Percentiles rank a stretch among this genome's conserved stretches.
Evolutionary conservation across 352 stramenopile genomes (phyloP).

Genomic region (Globisporangium megalacanthum): DNA sequence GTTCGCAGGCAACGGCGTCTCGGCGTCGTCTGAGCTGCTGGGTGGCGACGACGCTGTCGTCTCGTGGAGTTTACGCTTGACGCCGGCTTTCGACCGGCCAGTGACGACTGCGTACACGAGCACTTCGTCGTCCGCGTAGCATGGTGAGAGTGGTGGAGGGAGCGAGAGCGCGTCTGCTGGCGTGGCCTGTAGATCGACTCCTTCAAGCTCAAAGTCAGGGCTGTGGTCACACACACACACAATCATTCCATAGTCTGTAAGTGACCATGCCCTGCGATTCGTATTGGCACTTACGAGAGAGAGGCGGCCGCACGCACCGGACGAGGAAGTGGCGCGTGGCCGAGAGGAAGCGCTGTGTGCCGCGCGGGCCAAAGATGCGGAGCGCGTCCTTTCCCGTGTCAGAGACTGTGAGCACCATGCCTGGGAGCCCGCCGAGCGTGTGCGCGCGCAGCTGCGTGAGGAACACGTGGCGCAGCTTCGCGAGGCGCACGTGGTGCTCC

Average conservation of each 20-base stretch:
- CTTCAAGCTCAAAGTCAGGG: conserved; percentile 49
- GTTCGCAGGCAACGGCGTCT: conserved; percentile 10
- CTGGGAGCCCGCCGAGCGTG: conserved; percentile 78
- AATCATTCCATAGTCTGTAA: background rate
- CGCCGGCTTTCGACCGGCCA: conserved; percentile 21
- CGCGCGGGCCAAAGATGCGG: conserved; percentile 60
- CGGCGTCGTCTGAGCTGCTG: conserved; percentile 4
- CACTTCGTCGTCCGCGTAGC: conserved; percentile 58
- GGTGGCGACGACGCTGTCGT: background rate
- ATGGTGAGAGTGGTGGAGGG: conserved; percentile 6
- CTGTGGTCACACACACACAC: background rate
- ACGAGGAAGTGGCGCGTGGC: conserved; percentile 85
- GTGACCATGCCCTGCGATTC: background rate
- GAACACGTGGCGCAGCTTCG: conserved; percentile 80
- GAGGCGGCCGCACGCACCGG: conserved; percentile 12
- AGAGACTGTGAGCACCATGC: conserved; percentile 86
- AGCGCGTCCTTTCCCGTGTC: conserved; percentile 80
- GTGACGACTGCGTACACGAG: conserved; percentile 39
- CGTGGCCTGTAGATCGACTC: conserved; percentile 22
- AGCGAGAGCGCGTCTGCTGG: background rate
- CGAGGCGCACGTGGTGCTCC: conserved; percentile 87
- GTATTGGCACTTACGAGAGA: background rate
- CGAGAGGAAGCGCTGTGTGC: conserved; percentile 58
- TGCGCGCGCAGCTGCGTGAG: conserved; percentile 76
- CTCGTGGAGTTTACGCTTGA: conserved; percentile 57